A percentile compares a stretch with the other conserved stretches of the same genome.
phyloP scores from a whole-genome alignment of 805 yeast genomes.

The Naumovozyma castellii region DNA sequence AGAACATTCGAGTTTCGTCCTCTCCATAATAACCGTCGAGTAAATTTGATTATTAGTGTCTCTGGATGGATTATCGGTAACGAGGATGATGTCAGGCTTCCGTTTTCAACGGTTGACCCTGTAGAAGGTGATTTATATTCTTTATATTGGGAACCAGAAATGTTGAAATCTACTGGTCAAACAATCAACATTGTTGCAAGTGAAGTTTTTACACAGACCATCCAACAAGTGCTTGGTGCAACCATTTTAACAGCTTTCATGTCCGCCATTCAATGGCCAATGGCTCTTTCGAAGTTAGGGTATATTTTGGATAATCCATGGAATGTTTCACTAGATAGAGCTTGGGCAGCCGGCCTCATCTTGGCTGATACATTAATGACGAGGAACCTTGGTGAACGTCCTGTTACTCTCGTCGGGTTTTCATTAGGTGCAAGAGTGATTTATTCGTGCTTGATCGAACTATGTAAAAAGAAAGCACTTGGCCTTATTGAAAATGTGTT shows the following conservation, averaged over 20 bases:
- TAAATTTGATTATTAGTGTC: slow-evolving; percentile 78
- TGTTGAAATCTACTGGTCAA: slow-evolving; percentile 92
- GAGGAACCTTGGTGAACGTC: slow-evolving; percentile 84
- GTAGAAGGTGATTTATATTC: slow-evolving; percentile 95
- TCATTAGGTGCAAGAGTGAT: slow-evolving; percentile 89
- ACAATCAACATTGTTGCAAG: slow-evolving; percentile 88
- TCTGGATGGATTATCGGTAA: slow-evolving; percentile 97
- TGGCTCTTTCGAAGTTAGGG: slow-evolving; percentile 81
- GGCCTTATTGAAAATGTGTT: slow-evolving; percentile 86
- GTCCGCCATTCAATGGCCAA: slow-evolving; percentile 88
- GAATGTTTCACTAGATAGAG: slow-evolving; percentile 94
- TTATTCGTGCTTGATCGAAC: slow-evolving; percentile 77
- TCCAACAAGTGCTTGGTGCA: slow-evolving; percentile 90
- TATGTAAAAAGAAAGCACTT: slow-evolving; percentile 75
- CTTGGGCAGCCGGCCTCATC: slow-evolving; percentile 90
- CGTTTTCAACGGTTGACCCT: slow-evolving; percentile 94
- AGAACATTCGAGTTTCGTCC: slow-evolving; percentile 91
- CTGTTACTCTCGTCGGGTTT: slow-evolving; percentile 86
- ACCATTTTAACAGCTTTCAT: slow-evolving; percentile 81
- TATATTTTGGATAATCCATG: slow-evolving; percentile 93
- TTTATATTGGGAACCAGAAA: slow-evolving; percentile 94
- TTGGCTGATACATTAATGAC: slow-evolving; percentile 84
- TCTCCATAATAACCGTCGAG: slow-evolving; percentile 78
- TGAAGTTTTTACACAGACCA: slow-evolving; percentile 84
- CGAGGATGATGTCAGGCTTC: slow-evolving; percentile 90